A percentile compares a stretch with the other conserved stretches of the same genome.
Evolutionary conservation across 1,284 basidiomycete genomes (phyloP).

Genomic region (Heterobasidion occidentale): DNA sequence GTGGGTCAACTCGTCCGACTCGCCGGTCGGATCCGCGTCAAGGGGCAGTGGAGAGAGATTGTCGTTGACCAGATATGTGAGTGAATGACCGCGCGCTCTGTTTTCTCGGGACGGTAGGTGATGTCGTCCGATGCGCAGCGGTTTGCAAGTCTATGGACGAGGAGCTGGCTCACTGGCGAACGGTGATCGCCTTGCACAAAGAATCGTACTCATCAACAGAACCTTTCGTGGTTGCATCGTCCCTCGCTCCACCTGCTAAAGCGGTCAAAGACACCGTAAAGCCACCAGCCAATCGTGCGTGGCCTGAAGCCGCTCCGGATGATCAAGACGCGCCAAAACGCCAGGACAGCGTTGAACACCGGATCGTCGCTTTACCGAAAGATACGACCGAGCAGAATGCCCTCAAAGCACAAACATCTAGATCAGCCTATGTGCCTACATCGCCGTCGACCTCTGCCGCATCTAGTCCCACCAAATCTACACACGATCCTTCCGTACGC

Average conservation of each 20-base stretch:
- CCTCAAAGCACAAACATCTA: constrained; percentile 1
- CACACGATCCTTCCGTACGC: constrained; percentile 10
- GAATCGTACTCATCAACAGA: constrained; percentile 37
- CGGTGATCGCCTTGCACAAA: constrained; percentile 45
- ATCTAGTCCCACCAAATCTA: constrained; percentile 9
- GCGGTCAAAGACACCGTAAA: not conserved
- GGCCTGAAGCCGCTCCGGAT: constrained; percentile 3
- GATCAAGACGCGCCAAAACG: too few species aligned
- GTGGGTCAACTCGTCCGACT: constrained; percentile 9
- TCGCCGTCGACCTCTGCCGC: constrained; percentile 5
- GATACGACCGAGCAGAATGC: too few species aligned
- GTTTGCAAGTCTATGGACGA: constrained; percentile 44
- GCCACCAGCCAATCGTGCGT: not conserved
- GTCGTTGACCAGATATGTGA: constrained; percentile 7
- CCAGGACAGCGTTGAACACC: too few species aligned
- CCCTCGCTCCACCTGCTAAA: not conserved
- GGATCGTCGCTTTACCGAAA: too few species aligned
- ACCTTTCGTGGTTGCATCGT: constrained; percentile 34
- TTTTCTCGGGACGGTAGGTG: not conserved
- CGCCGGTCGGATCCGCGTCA: constrained; percentile 6
- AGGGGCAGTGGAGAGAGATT: constrained; percentile 4
- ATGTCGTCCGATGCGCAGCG: constrained; percentile 20
- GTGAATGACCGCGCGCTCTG: not conserved
- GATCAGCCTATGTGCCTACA: constrained; percentile 9
- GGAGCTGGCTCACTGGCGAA: constrained; percentile 51